phyloP scores from a whole-genome alignment of 768 basidiomycete species.

The Auriscalpium microsporum region DNA sequence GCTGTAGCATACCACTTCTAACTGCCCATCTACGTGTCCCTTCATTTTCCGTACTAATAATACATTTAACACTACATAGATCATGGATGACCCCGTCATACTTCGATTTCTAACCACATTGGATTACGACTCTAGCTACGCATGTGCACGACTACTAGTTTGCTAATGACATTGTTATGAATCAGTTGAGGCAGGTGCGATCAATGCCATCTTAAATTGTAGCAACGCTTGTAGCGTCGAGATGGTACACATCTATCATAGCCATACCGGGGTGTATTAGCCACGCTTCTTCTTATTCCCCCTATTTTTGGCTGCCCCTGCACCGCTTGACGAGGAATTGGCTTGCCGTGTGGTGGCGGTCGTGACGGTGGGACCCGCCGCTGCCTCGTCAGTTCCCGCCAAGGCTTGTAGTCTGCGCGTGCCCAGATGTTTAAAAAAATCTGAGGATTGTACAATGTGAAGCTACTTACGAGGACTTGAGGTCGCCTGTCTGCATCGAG shows the following conservation, averaged over 20 bases:
- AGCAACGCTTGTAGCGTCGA: too few species aligned
- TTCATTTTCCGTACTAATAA: too few species aligned
- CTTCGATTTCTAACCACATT: background rate
- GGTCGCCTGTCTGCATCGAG: conserved; percentile 49
- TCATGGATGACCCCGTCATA: background rate
- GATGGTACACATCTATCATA: too few species aligned
- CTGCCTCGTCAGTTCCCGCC: too few species aligned
- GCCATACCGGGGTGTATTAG: background rate
- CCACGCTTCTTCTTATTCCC: conserved; percentile 5
- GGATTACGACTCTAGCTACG: background rate
- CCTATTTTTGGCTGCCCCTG: background rate
- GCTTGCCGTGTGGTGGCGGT: conserved; percentile 7
- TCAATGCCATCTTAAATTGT: too few species aligned
- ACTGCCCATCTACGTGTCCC: too few species aligned
- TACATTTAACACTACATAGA: too few species aligned
- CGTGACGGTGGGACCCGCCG: background rate
- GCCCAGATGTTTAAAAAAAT: too few species aligned
- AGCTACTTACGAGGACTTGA: conserved; percentile 25
- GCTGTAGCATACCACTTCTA: too few species aligned
- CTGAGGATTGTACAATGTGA: background rate
- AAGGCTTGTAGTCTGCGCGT: too few species aligned
- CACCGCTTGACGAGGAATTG: background rate
- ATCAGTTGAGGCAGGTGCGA: too few species aligned
- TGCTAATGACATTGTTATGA: too few species aligned
- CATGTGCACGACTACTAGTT: background rate